These are phyloP conservation scores for Zanthoxylum bungeanum DNA, from an alignment of 345 rosid genomes.

Conservation along the genomic window DNA sequence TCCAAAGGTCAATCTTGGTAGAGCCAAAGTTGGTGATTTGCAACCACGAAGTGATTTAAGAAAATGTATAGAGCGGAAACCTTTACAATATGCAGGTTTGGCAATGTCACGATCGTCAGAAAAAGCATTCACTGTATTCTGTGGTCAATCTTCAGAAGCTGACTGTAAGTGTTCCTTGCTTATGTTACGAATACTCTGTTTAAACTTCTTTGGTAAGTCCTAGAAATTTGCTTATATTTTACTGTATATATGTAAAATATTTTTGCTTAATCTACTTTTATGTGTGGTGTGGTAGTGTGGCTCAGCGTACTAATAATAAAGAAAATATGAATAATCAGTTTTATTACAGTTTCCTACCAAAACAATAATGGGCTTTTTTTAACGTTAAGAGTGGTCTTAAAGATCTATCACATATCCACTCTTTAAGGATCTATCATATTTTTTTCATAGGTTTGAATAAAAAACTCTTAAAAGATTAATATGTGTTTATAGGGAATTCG, in stretches of 20 bases:
- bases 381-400: background rate
- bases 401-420: background rate
- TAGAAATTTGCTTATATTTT: background rate
- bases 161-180: slow-evolving; percentile 35
- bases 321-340: slow-evolving; percentile 2
- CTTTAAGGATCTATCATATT: background rate
- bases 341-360: background rate
- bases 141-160: slow-evolving; percentile 25
- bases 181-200: background rate
- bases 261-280: slow-evolving; percentile 7
- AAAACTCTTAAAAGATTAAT: background rate
- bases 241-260: background rate
- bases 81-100: slow-evolving; percentile 31
- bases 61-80: slow-evolving; percentile 24
- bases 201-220: background rate
- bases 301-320: background rate
- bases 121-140: slow-evolving; percentile 21
- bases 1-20: slow-evolving; percentile 13
- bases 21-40: slow-evolving; percentile 23
- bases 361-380: background rate
- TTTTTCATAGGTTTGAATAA: background rate
- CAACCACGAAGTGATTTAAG: slow-evolving; percentile 13
- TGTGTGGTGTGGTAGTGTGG: background rate
- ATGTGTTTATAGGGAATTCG: background rate
- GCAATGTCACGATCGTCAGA: slow-evolving; percentile 13